These are phyloP conservation scores for Hymenochaete sp. DNA, from an alignment of 1,284 basidiomycete genomes.

Conservation along the genomic window DNA sequence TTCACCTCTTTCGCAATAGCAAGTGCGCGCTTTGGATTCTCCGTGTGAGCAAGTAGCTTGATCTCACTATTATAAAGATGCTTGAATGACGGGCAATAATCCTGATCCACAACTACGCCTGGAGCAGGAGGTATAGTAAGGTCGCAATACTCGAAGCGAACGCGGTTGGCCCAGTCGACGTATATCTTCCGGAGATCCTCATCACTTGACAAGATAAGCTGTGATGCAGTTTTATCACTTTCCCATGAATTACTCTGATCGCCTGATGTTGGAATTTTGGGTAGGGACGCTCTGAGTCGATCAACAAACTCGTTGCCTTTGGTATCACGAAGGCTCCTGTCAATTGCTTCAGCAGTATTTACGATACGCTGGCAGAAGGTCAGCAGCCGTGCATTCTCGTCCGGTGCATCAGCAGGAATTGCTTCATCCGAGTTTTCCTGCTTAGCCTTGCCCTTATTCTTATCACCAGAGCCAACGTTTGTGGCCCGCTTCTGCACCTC, in stretches of 20 bases:
- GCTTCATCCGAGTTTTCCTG: conserved; percentile 20
- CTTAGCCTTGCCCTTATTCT: conserved; percentile 53
- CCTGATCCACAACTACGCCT: conserved; percentile 34
- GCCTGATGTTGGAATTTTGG: conserved; percentile 51
- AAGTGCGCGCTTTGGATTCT: conserved; percentile 79
- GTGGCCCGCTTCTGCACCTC: conserved; percentile 81
- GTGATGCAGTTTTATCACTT: conserved; percentile 34
- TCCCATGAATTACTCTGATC: conserved; percentile 22
- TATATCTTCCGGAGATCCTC: conserved; percentile 64
- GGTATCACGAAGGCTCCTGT: conserved; percentile 73
- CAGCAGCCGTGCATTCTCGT: conserved; percentile 61
- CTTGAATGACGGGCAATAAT: conserved; percentile 61
- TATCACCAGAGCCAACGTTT: conserved; percentile 36
- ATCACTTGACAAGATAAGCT: too few relatives aligned
- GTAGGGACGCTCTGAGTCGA: conserved; percentile 65
- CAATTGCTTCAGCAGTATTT: conserved; percentile 70
- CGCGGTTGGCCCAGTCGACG: conserved; percentile 70
- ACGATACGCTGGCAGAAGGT: conserved; percentile 74
- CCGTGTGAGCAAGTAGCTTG: conserved; percentile 65
- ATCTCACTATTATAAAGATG: conserved; percentile 74
- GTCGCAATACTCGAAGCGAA: conserved; percentile 84
- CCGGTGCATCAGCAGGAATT: conserved; percentile 32
- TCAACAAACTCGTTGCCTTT: conserved; percentile 79
- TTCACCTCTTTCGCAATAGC: conserved; percentile 86
- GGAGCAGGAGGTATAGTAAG: conserved; percentile 41